A percentile compares a stretch with the other conserved stretches of the same genome.
phyloP scores from a whole-genome alignment of 106 monocot genomes.

The Allium fistulosum region DNA sequence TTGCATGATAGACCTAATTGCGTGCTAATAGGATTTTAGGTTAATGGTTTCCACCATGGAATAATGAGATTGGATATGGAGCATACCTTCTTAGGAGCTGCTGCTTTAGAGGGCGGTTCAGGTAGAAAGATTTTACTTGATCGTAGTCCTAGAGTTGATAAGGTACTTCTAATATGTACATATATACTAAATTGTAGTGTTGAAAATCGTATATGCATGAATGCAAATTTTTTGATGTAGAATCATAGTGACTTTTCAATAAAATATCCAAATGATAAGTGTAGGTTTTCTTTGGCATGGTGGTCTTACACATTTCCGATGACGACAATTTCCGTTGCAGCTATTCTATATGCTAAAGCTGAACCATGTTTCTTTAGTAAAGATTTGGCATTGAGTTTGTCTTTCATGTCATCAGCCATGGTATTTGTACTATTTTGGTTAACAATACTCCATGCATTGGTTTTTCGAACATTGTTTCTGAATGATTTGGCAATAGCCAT shows the following conservation, averaged over 20 bases:
- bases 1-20: too few species aligned
- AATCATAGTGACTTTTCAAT: too few species aligned
- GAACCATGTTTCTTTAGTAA: conserved; percentile 55
- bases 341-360: conserved; percentile 69
- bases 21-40: conserved; percentile 20
- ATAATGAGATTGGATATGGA: conserved; percentile 84
- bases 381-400: conserved; percentile 48
- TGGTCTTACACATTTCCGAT: conserved; percentile 97
- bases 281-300: conserved; percentile 89
- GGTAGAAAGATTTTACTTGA: conserved; percentile 87
- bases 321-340: conserved; percentile 75
- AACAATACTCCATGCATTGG: conserved; percentile 68
- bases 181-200: not conserved
- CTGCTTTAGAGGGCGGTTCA: conserved; percentile 84
- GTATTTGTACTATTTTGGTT: conserved; percentile 58
- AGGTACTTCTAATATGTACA: conserved; percentile 31
- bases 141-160: conserved; percentile 78
- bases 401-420: conserved; percentile 64
- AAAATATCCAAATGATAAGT: not conserved
- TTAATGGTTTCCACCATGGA: conserved; percentile 89
- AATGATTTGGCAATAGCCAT: conserved; percentile 93
- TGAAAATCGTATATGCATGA: too few species aligned
- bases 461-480: conserved; percentile 63
- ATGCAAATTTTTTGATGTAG: too few species aligned
- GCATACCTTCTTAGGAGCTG: conserved; percentile 65